Conservation (phyloP, 169 alveolate genomes). For the Plasmodium yoelii region DNA sequence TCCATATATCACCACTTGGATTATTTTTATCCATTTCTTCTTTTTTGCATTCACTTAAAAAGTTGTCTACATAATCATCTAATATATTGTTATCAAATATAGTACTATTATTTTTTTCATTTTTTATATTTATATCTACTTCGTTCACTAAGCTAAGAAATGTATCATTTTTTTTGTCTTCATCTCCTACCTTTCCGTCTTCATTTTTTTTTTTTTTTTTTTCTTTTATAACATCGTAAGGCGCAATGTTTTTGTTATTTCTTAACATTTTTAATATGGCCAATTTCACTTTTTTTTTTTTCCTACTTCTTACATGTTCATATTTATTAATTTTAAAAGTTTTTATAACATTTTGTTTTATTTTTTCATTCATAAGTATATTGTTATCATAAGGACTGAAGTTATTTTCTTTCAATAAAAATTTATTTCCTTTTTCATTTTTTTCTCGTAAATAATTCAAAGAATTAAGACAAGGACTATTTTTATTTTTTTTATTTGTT, state of each 20-base stretch:
- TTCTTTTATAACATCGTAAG: slow-evolving; percentile 34
- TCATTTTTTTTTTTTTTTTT: slow-evolving; percentile 8
- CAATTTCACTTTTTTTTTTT: slow-evolving; percentile 42
- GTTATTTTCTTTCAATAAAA: slow-evolving; percentile 2
- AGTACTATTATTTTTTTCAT: background rate
- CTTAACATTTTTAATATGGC: slow-evolving; percentile 36
- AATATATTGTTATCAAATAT: slow-evolving; percentile 13
- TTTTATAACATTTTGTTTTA: slow-evolving; percentile 58
- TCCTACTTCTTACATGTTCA: slow-evolving; percentile 66
- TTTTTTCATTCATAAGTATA: slow-evolving; percentile 61
- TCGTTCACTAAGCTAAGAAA: background rate
- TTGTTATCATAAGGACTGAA: slow-evolving; percentile 65
- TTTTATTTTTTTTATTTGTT: background rate
- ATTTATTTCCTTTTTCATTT: slow-evolving; percentile 20
- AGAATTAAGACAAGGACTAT: background rate
- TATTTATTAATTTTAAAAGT: slow-evolving; percentile 30
- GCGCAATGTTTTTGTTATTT: slow-evolving; percentile 41
- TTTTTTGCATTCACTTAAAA: slow-evolving; percentile 1
- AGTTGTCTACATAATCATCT: slow-evolving; percentile 2
- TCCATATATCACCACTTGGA: background rate
- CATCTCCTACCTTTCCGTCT: background rate
- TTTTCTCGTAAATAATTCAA: slow-evolving; percentile 39
- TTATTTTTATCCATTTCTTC: background rate
- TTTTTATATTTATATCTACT: background rate
- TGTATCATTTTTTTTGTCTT: background rate